Evolutionary conservation across 2,329 filamentous ascomycete genomes (phyloP).

Genomic region (Pyricularia grisea): DNA sequence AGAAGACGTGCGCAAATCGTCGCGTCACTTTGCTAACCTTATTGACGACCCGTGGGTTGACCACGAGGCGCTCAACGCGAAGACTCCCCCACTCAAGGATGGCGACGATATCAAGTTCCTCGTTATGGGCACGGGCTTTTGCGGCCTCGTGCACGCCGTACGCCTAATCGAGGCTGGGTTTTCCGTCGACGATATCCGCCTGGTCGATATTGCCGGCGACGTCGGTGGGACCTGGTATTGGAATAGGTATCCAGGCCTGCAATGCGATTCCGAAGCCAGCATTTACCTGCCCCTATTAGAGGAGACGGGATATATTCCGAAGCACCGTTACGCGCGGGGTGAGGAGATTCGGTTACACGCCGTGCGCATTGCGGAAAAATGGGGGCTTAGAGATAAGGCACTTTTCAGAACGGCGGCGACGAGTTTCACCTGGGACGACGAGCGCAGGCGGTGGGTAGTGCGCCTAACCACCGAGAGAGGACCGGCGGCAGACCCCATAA

Average conservation of each 20-base stretch:
- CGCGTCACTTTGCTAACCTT: slow-evolving; percentile 11
- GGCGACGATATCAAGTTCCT: slow-evolving; percentile 19
- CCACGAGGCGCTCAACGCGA: slow-evolving; percentile 19
- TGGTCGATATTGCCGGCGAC: slow-evolving; percentile 31
- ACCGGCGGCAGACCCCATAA: neutral
- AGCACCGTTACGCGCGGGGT: neutral
- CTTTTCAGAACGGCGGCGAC: slow-evolving; percentile 36
- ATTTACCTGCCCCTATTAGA: neutral
- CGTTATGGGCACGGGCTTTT: slow-evolving; percentile 25
- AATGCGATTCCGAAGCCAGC: slow-evolving; percentile 27
- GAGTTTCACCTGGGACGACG: slow-evolving; percentile 30
- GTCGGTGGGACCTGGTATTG: slow-evolving; percentile 44
- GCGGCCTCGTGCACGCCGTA: slow-evolving; percentile 22
- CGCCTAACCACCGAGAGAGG: slow-evolving; percentile 4
- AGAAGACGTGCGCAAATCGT: slow-evolving; percentile 11
- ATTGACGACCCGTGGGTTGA: slow-evolving; percentile 25
- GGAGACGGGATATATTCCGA: neutral
- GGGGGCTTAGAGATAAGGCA: slow-evolving; percentile 12
- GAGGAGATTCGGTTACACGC: neutral
- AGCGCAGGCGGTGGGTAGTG: slow-evolving; percentile 13
- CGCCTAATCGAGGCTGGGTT: slow-evolving; percentile 24
- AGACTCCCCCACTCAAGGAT: slow-evolving; percentile 13
- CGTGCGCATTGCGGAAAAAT: neutral
- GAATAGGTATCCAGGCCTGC: slow-evolving; percentile 38
- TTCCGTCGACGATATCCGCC: slow-evolving; percentile 25